Evolutionary conservation across 495 filamentous ascomycete genomes (phyloP).

Genomic region (Acidomyces sp.): DNA sequence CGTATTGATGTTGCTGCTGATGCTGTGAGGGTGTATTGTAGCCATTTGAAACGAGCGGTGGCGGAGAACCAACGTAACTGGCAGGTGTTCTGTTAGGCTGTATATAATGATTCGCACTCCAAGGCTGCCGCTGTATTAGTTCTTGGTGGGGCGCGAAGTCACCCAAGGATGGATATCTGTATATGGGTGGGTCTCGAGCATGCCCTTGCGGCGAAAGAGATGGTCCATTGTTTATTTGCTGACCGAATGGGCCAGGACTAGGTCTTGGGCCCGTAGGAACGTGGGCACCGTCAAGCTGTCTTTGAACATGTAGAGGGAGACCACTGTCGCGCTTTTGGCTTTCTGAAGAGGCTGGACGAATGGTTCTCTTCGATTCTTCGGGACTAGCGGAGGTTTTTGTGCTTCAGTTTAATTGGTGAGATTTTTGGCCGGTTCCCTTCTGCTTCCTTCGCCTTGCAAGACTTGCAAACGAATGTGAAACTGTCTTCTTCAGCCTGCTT

Average conservation of each 20-base stretch:
- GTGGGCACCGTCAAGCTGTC: slow-evolving; percentile 21
- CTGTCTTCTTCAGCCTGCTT: slow-evolving; percentile 69
- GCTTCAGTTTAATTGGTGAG: slow-evolving; percentile 50
- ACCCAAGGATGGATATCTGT: slow-evolving; percentile 12
- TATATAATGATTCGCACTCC: slow-evolving; percentile 11
- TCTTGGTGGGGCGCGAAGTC: slow-evolving; percentile 17
- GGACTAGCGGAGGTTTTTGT: slow-evolving; percentile 14
- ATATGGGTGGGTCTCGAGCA: slow-evolving; percentile 14
- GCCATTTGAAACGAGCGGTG: slow-evolving; percentile 3
- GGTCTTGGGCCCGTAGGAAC: slow-evolving; percentile 12
- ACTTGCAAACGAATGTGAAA: slow-evolving; percentile 76
- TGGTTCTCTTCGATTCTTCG: slow-evolving; percentile 10
- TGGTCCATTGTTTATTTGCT: slow-evolving; percentile 25
- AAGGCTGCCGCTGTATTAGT: slow-evolving; percentile 17
- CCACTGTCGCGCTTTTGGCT: slow-evolving; percentile 7
- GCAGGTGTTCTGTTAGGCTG: slow-evolving; percentile 5
- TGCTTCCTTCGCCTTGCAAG: slow-evolving; percentile 57
- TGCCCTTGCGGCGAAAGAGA: slow-evolving; percentile 30
- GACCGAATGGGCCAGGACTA: slow-evolving; percentile 12
- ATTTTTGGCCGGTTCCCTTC: slow-evolving; percentile 56
- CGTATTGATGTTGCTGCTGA: slow-evolving; percentile 16
- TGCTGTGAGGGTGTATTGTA: slow-evolving; percentile 6
- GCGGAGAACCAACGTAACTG: slow-evolving; percentile 11
- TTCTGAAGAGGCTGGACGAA: background rate
- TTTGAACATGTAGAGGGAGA: slow-evolving; percentile 10